Percentiles rank a stretch among this genome's conserved stretches.
Conservation (phyloP, 2,329 filamentous ascomycete species). For the Botrytis squamosa region DNA sequence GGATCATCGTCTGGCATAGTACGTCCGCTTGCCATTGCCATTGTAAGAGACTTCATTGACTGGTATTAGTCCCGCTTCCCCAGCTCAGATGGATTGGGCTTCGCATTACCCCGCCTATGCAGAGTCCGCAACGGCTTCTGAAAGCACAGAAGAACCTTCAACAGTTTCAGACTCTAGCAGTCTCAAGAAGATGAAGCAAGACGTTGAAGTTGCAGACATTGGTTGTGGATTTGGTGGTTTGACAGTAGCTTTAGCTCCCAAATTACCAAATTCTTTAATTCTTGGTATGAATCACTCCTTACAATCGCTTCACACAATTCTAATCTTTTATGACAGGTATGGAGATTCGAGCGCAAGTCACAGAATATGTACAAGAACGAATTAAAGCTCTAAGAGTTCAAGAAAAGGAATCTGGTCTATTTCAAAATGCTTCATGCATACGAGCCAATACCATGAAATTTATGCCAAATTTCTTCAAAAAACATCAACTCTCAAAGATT, state of each 20-base stretch:
- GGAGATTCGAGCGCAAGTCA: conserved; percentile 88
- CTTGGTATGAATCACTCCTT: conserved; percentile 57
- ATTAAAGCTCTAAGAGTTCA: conserved; percentile 77
- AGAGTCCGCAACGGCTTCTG: conserved; percentile 39
- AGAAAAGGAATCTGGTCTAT: conserved; percentile 53
- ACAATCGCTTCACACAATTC: neutral
- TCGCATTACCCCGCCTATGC: conserved; percentile 75
- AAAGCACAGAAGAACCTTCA: conserved; percentile 27
- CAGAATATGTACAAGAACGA: conserved; percentile 85
- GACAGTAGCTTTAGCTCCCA: conserved; percentile 78
- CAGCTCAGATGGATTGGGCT: conserved; percentile 89
- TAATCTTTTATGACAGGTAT: conserved; percentile 57
- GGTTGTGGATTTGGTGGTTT: conserved; percentile 95
- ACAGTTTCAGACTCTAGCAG: conserved; percentile 19
- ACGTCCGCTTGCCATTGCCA: conserved; percentile 41
- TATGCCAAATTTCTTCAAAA: conserved; percentile 92
- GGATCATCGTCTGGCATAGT: conserved; percentile 89
- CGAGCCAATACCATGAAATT: conserved; percentile 99
- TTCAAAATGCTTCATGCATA: conserved; percentile 85
- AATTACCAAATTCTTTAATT: conserved; percentile 77
- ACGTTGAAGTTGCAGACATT: conserved; percentile 92
- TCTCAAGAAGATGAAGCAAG: conserved; percentile 51
- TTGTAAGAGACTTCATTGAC: conserved; percentile 19
- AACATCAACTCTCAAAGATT: conserved; percentile 78
- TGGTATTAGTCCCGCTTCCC: conserved; percentile 66